These are phyloP conservation scores for Amphichorda felina DNA, from an alignment of 2,329 filamentous ascomycete genomes.

Conservation along the genomic window DNA sequence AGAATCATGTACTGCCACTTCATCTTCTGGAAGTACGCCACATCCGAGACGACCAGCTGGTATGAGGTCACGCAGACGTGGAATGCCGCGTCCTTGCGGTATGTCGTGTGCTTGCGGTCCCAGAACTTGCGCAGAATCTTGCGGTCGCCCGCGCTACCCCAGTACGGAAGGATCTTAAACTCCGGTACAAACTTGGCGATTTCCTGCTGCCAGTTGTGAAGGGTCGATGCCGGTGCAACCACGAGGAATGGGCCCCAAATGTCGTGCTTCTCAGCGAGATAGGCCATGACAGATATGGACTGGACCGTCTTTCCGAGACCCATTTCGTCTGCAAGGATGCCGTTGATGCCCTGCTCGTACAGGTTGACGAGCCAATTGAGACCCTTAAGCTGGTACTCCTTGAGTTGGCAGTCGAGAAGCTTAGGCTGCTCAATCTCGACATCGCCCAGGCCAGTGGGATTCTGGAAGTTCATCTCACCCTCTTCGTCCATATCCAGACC, in stretches of 20 bases:
- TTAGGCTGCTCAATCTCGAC: conserved; percentile 92
- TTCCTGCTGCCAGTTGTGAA: conserved; percentile 99
- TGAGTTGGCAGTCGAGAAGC: conserved; percentile 84
- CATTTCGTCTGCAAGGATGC: conserved; percentile 98
- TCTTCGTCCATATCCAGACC: conserved; percentile 68
- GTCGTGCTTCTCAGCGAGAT: conserved; percentile 91
- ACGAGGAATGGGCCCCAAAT: conserved; percentile 98
- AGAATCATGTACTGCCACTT: conserved; percentile 99
- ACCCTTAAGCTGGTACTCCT: conserved; percentile 98
- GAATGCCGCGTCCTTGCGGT: conserved; percentile 85
- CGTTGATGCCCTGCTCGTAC: conserved; percentile 99
- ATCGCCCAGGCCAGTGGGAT: conserved; percentile 87
- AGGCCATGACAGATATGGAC: conserved; percentile 98
- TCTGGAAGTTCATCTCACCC: conserved; percentile 99
- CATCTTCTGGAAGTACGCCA: conserved; percentile 98
- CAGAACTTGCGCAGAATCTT: conserved; percentile 98
- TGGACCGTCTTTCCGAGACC: conserved; percentile 98
- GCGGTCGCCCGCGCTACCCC: conserved; percentile 86
- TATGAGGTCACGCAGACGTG: conserved; percentile 96
- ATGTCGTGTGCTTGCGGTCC: conserved; percentile 96
- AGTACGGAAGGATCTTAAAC: conserved; percentile 93
- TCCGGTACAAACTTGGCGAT: conserved; percentile 89
- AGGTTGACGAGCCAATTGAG: conserved; percentile 98
- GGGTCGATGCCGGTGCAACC: conserved; percentile 86
- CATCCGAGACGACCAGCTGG: conserved; percentile 90